Percentiles rank a stretch among this genome's conserved stretches.
Evolutionary conservation across 179 eudicot species (phyloP).

Genomic region (Monotropa hypopitys): DNA sequence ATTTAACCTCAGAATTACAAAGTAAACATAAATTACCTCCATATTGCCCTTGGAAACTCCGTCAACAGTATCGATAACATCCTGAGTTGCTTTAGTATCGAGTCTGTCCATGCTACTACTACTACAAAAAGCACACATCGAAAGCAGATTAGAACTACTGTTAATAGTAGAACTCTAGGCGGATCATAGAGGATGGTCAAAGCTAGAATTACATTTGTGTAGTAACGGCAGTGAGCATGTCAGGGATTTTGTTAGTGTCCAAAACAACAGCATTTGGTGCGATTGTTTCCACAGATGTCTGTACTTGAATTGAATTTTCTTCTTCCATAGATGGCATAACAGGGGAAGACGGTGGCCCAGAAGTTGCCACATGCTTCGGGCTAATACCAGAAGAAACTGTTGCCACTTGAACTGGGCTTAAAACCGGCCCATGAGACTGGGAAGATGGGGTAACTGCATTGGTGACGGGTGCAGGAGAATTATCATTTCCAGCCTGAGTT

Average conservation of each 20-base stretch:
- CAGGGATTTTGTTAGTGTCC: conserved; percentile 19
- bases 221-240: conserved; percentile 18
- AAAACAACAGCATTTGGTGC: conserved; percentile 23
- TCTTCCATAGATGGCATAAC: conserved; percentile 20
- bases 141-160: conserved; percentile 1
- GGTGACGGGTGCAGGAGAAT: conserved; percentile 21
- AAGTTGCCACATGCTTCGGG: conserved; percentile 25
- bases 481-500: conserved; percentile 20
- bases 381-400: conserved; percentile 24
- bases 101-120: conserved; percentile 34
- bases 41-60: conserved; percentile 22
- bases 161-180: background rate
- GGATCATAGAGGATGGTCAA: background rate
- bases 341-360: conserved; percentile 24
- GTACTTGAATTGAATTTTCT: conserved; percentile 22
- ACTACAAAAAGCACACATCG: conserved; percentile 6
- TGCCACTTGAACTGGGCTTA: conserved; percentile 41
- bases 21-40: conserved; percentile 33
- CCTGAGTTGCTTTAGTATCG: conserved; percentile 19
- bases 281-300: conserved; percentile 22
- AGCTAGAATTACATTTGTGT: conserved; percentile 31
- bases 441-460: conserved; percentile 23
- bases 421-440: conserved; percentile 17
- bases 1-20: background rate
- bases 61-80: conserved; percentile 26